These are phyloP conservation scores for Cymbopogon citratus DNA, from an alignment of 176 grass and related monocot genomes.

Conservation along the genomic window DNA sequence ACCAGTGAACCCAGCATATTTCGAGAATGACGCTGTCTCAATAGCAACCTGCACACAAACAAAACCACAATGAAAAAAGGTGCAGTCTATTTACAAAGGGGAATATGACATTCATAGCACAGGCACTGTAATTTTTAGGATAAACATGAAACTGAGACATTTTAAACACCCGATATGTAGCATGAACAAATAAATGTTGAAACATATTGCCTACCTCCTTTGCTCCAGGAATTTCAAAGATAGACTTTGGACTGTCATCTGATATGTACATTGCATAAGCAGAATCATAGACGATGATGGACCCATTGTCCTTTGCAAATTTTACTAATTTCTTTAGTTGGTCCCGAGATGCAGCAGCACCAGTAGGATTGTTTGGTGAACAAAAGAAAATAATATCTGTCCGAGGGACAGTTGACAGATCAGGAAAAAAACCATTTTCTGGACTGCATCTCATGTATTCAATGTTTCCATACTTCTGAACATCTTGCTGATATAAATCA, in stretches of 20 bases:
- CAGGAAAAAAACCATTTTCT: conserved; percentile 88
- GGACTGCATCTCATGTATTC: conserved; percentile 90
- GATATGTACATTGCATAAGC: conserved; percentile 99
- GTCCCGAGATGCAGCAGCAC: conserved; percentile 70
- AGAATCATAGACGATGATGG: conserved; percentile 93
- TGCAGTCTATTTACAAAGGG: background rate
- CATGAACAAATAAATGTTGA: background rate
- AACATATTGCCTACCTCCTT: conserved; percentile 57
- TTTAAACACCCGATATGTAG: background rate
- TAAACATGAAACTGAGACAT: too few species aligned
- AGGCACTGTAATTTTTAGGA: too few species aligned
- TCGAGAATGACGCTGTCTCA: conserved; percentile 95
- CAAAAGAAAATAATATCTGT: conserved; percentile 94
- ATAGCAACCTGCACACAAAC: conserved; percentile 66
- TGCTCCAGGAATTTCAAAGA: conserved; percentile 95
- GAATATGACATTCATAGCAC: background rate
- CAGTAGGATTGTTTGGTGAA: conserved; percentile 95
- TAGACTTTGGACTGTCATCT: conserved; percentile 71
- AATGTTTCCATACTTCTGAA: conserved; percentile 75
- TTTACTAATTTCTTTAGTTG: conserved; percentile 70
- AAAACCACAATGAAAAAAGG: conserved; percentile 21
- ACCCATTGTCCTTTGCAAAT: conserved; percentile 82
- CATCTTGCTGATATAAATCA: conserved; percentile 68
- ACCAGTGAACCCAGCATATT: conserved; percentile 95
- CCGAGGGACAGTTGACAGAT: conserved; percentile 59